Evolutionary conservation across 2,329 filamentous ascomycete genomes (phyloP), one percentile per base, ranked within the genome.

Genomic region (Penicillium concentricum): DNA sequence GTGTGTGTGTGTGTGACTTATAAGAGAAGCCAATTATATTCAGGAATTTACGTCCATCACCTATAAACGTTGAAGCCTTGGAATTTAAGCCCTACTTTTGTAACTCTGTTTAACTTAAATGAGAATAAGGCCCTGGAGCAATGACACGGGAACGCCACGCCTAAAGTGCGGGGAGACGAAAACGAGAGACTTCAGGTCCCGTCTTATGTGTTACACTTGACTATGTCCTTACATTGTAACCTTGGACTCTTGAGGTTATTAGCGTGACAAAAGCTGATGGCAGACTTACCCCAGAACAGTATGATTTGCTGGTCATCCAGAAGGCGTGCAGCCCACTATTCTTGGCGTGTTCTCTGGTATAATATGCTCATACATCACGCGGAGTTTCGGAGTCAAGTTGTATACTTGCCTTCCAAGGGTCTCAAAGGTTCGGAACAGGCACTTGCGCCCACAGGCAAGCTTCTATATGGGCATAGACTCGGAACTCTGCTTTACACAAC

Each of bases 1-100:
- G 59, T 7, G n/a, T 20, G 24, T 26, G 24, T 26, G 56, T 62
- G 46, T 59, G 58, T 55, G 34, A 59, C 60, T 0, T 32, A 13
- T 32, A 13, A 32, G 12, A 32, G 30, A 32, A 32, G 30, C 12
- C 30, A 32, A 6, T 32, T 32, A 32, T 18, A 50, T 34, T 30
- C 16, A 24, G 10, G 16, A 18, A 15, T 8, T 35, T 20, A 37
- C 39, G 16, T 5, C 18, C 22, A 16, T 38, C 15, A 26, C 45
- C 43, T 35, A 9, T 30, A 32, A 32, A 13, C 7, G 12, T 4
- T 12, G 30, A 32, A 5, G 30, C 24, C 24, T 35, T 16, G 22
- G 15, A 24, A 18, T 24, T 20, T 16, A 9, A 32, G 5, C 32
- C 32, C 32, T 35, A 35, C 15, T 8, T 32, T 13, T 26, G 18